A percentile compares a stretch with the other conserved stretches of the same genome.
Conservation (phyloP, 257 asterid genomes). For the Nicotiana obtusifolia region DNA sequence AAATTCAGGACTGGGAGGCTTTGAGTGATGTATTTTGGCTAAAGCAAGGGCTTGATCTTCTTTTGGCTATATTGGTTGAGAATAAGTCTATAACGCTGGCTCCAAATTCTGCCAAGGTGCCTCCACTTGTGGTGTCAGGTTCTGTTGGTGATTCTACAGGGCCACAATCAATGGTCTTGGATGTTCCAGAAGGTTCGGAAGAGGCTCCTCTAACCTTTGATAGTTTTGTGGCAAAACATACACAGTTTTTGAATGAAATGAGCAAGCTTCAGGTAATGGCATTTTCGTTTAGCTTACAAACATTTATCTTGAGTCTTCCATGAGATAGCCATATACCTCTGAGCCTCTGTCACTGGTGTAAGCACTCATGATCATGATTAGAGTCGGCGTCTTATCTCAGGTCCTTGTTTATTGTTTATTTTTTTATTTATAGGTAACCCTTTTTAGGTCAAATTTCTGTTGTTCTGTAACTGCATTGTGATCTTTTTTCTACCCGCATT, state of each 20-base stretch:
- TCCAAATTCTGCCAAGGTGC: slow-evolving; percentile 91
- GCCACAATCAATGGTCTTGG: slow-evolving; percentile 73
- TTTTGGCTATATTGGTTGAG: slow-evolving; percentile 88
- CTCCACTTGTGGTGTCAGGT: slow-evolving; percentile 59
- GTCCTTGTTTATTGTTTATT: not conserved
- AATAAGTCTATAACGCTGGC: slow-evolving; percentile 91
- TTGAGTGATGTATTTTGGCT: slow-evolving; percentile 98
- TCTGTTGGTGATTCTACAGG: slow-evolving; percentile 49
- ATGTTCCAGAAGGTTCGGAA: slow-evolving; percentile 63
- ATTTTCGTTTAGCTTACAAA: slow-evolving; percentile 8
- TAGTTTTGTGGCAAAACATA: slow-evolving; percentile 71
- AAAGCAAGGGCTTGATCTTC: slow-evolving; percentile 99
- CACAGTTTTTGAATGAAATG: slow-evolving; percentile 74
- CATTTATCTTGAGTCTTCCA: slow-evolving; percentile 7
- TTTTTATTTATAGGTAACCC: not conserved
- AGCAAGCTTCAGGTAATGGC: slow-evolving; percentile 81
- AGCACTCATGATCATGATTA: slow-evolving; percentile 1
- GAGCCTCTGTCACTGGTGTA: not conserved
- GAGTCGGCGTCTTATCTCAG: not conserved
- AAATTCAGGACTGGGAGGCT: slow-evolving; percentile 97
- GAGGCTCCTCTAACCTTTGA: slow-evolving; percentile 84
- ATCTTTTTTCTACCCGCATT: not conserved
- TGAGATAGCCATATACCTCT: not conserved
- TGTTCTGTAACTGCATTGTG: not conserved
- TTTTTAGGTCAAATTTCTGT: not conserved